Base-by-base conservation (phyloP, 139 green algal species). In the Astrephomene gubernaculifera region DNA sequence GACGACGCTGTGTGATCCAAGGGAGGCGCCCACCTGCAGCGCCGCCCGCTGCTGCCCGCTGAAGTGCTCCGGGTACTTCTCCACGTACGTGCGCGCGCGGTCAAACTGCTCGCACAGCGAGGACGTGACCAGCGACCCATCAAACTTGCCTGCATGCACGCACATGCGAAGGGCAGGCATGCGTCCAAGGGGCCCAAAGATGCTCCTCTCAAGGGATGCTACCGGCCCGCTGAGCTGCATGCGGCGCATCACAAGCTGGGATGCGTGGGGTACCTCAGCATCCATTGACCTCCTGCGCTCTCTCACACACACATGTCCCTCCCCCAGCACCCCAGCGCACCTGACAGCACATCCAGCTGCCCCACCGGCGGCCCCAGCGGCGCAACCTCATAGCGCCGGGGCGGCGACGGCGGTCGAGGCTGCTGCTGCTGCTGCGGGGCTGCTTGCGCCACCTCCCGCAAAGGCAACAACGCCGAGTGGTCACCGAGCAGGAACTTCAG, bases 1-100 rank as follows among this genome's bases (percentile, higher is more conserved):
- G n/a, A n/a, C n/a, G n/a, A n/a, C n/a, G n/a, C n/a, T n/a, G n/a
- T n/a, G n/a, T n/a, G n/a, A n/a, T n/a, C n/a, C n/a, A n/a, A n/a
- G n/a, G n/a, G n/a, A n/a, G n/a, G n/a, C n/a, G 7, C 75, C 4
- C 41, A 85, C 79, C 79, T 57, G n/a, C 33, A 86, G 45, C 65
- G 65, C 29, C 19, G 31, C 65, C 35, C 65, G 79, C 65, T 79
- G 67, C 5, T 25, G 29, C 3, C n/a, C 64, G 24, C 49, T 78
- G 65, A 86, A 78, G 35, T 78, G 45, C 14, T 78, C 79, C 10
- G 79, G 79, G 65, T 86, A 70, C 79, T 86, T 86, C 27, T 60
- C 79, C 24, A 86, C 79, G 49, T 79, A 86, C 1, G 65, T 44
- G 1, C 25, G 44, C 10, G 79, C 79, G n/a, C 79, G 79, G 65